phyloP scores from a whole-genome alignment of 2,329 filamentous ascomycete species.

The Xylariomycetidae sp. region DNA sequence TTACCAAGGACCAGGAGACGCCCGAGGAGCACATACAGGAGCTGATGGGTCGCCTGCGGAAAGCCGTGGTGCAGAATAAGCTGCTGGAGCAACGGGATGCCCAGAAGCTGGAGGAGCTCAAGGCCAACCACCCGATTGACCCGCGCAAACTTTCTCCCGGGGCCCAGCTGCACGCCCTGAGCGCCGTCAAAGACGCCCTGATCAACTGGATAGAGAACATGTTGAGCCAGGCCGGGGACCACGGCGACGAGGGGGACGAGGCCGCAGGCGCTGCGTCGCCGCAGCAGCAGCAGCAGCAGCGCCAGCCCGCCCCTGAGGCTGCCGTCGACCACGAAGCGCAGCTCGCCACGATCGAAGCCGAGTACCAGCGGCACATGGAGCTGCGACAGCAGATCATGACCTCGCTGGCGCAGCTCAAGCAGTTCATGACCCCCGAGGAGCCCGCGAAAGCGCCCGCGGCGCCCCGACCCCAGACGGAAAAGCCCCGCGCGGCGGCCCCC shows the following conservation, averaged over 20 bases:
- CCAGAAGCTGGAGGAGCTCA: constrained; percentile 44
- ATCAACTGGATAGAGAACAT: constrained; percentile 62
- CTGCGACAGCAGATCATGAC: constrained; percentile 42
- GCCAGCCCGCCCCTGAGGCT: no score
- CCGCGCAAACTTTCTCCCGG: constrained; percentile 29
- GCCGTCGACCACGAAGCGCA: constrained; percentile 31
- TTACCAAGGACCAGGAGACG: constrained; percentile 35
- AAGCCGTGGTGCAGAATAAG: constrained; percentile 52
- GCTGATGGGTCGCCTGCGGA: constrained; percentile 49
- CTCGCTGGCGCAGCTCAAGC: constrained; percentile 25
- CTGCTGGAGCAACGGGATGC: constrained; percentile 51
- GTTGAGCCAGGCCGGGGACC: constrained; percentile 43
- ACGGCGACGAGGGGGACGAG: constrained; percentile 27
- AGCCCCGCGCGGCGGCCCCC: constrained; percentile 1
- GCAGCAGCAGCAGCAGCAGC: no score
- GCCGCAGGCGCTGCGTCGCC: no score
- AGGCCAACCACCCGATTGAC: constrained; percentile 30
- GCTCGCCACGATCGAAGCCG: constrained; percentile 43
- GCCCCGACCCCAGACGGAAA: neutral
- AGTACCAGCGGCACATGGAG: constrained; percentile 48
- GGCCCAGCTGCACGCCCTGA: constrained; percentile 47
- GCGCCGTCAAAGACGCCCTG: constrained; percentile 50
- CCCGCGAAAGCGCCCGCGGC: no score
- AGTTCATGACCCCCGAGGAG: constrained; percentile 4
- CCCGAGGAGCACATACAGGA: constrained; percentile 37